phyloP scores from a whole-genome alignment of 2,329 filamentous ascomycete genomes.

The Cladophialophora carrionii region DNA sequence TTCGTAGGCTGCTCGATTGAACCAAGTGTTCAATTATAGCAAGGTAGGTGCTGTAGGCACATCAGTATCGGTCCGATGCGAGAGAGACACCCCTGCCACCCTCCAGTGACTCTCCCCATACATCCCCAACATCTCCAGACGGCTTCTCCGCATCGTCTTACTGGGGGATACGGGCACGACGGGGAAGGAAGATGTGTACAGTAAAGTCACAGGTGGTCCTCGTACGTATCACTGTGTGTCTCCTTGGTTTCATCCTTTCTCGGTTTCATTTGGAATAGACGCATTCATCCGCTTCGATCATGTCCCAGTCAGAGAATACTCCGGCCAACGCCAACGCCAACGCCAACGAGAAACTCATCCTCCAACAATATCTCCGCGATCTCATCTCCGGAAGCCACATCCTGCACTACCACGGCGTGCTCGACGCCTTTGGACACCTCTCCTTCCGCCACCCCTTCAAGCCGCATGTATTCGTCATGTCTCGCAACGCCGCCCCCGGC shows the following conservation, averaged over 20 bases:
- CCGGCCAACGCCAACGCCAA: neutral
- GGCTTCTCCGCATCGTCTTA: neutral
- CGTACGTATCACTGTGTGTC: neutral
- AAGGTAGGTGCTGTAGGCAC: no score
- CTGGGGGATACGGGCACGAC: no score
- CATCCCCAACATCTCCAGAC: neutral
- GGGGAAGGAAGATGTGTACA: neutral
- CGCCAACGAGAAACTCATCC: neutral
- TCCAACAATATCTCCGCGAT: slow-evolving; percentile 20
- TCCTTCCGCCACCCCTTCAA: slow-evolving; percentile 56
- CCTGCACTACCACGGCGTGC: slow-evolving; percentile 45
- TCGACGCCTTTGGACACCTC: slow-evolving; percentile 61
- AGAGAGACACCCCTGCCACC: no score
- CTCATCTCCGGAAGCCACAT: slow-evolving; percentile 57
- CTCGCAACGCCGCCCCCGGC: slow-evolving; percentile 53
- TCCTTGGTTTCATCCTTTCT: neutral
- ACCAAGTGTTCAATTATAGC: no score
- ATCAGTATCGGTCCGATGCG: no score
- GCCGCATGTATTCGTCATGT: slow-evolving; percentile 54
- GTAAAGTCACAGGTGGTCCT: no score
- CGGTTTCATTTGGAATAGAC: neutral
- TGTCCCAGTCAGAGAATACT: neutral
- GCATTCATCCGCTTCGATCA: neutral
- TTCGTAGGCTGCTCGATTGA: neutral
- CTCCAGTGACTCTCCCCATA: neutral